Evolutionary conservation across 2,329 filamentous ascomycete species (phyloP), one percentile per base, ranked within the genome.

Genomic region (Fusarium pseudograminearum): DNA sequence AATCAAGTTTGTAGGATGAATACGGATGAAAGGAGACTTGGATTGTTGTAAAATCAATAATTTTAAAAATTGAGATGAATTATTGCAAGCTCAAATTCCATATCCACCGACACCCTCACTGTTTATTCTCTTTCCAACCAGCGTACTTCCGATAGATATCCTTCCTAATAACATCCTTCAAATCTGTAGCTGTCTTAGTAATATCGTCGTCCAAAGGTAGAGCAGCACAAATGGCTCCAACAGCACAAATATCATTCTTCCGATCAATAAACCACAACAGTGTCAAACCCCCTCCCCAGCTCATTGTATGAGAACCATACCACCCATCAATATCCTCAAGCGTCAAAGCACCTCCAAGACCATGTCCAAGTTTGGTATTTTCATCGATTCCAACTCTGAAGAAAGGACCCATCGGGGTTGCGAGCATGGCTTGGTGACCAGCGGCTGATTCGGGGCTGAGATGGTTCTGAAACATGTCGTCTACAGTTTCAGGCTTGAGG

Each of bases 241-340:
- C 55, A 16, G 80, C 82, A 50, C 81, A 84, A 7, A 85, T 62
- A 16, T 80, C 78, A 64, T 83, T 84, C 75, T 81, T 80, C 2
- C 82, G 81, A 69, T 85, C 83, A 55, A 85, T 77, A 22, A 85
- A 85, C 84, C 83, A 86, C 4, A 78, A 51, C 24, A 84, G 68
- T 1, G 82, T 84, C 66, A 81, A 38, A 0, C 83, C 82, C 4
- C 84, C 84, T 10, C 81, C 83, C 83, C 83, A 85, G 5, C 77
- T 80, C 57, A 85, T 71, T 0, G 83, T 84, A 2, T 74, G 63
- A 36, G 79, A 76, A 5, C 82, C 81, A 45, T 83, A 83, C 78
- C 82, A 83, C 5, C 80, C 80, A 3, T 82, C 77, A 3, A 79
- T 66, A 60, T 82, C 80, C 52, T 84, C 70, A 31, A 81, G 61